phyloP scores from a whole-genome alignment of 2,329 filamentous ascomycete genomes.

The Corinectria fuckeliana region DNA sequence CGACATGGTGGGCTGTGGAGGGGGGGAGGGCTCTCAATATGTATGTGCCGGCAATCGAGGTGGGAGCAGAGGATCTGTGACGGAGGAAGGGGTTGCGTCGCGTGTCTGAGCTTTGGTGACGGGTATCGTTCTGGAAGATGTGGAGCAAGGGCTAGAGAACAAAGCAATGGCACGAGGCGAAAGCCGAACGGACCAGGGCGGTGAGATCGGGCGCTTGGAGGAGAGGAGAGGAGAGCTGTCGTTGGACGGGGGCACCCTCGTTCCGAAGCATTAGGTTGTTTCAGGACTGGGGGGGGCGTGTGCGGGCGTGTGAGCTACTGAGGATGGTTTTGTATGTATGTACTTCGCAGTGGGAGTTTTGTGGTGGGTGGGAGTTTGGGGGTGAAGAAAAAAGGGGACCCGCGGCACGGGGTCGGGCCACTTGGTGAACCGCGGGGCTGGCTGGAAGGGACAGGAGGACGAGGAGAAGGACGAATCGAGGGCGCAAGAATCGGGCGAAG shows the following conservation, averaged over 20 bases:
- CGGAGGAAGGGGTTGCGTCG: constrained; percentile 22
- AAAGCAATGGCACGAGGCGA: constrained; percentile 35
- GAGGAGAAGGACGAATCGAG: constrained; percentile 8
- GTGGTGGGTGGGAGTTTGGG: constrained; percentile 12
- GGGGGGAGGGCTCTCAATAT: constrained; percentile 34
- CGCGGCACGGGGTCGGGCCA: constrained; percentile 30
- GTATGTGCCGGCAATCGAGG: constrained; percentile 23
- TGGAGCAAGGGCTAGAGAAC: constrained; percentile 37
- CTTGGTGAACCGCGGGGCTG: constrained; percentile 25
- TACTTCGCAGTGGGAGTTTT: not conserved
- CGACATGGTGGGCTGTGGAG: constrained; percentile 53
- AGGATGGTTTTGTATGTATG: constrained; percentile 9
- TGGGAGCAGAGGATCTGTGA: constrained; percentile 8
- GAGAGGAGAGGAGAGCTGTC: constrained; percentile 28
- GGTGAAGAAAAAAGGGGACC: constrained; percentile 21
- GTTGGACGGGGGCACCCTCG: constrained; percentile 27
- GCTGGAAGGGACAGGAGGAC: constrained; percentile 1
- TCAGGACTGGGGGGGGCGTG: constrained; percentile 27
- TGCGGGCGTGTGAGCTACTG: constrained; percentile 12
- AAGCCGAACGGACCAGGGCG: constrained; percentile 34
- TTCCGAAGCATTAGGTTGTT: constrained; percentile 33
- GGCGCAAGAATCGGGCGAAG: constrained; percentile 37
- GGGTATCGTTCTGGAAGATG: constrained; percentile 44
- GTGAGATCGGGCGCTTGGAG: constrained; percentile 36
- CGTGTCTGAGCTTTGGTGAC: constrained; percentile 34